Evolutionary conservation across 2,329 filamentous ascomycete genomes (phyloP), one percentile per base, ranked within the genome.

Genomic region (Apiospora rasikravindrae): DNA sequence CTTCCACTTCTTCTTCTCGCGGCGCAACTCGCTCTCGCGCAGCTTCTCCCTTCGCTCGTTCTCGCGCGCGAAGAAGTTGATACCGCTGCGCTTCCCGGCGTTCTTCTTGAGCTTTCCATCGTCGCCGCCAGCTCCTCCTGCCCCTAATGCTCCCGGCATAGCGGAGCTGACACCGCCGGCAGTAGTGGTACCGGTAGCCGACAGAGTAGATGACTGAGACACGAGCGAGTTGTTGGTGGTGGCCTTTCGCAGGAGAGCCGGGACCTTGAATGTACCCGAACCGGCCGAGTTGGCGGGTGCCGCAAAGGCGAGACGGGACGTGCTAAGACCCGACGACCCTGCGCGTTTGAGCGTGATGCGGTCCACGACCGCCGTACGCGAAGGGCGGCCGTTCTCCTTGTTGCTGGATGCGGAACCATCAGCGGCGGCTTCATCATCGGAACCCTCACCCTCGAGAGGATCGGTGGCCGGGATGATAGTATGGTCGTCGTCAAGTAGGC

Each of bases 221-320:
- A 86, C 79, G 22, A 88, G 82, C 37, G 88, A 90, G 78, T 51
- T 69, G 78, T 51, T 91, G 16, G 91, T 92, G 0, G 93, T 96
- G 5, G 93, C 93, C 42, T 93, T 88, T 37, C 93, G 89, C 24
- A 96, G 87, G 26, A 96, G 86, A 0, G 89, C 87, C 0, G 94
- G 93, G 1, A 93, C 89, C 76, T 89, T 91, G 87, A 94, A 93
- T 0, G 84, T 83, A 4, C 79, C 77, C 14, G 79, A 74, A 72
- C 81, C 76, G 2, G 84, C 81, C 0, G 82, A 74, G 4, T 83
- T 78, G 11, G 83, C 80, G 14, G 84, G 78, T 11, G 87, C 80
- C 2, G 83, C 83, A 79, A 93, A 93, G 3, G 91, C 91, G 72
- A 92, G 84, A 29, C 86, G 87, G 42, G 79, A 77, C 24, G 80